Base-by-base conservation (phyloP, 2,329 filamentous ascomycete species). In the Penicillium aurantiogriseum region DNA sequence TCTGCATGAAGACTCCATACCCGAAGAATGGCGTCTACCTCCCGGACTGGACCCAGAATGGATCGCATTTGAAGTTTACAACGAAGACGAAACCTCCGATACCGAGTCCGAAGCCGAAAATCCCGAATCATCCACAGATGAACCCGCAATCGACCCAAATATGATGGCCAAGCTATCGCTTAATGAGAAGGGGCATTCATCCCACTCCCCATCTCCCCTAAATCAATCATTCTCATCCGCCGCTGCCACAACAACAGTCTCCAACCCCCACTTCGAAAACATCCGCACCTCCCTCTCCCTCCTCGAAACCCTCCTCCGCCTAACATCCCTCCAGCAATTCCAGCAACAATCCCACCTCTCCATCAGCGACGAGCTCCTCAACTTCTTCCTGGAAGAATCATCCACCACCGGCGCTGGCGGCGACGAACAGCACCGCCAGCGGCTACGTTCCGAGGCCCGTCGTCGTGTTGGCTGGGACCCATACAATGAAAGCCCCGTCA, bases 261-360 rank as follows among this genome's bases (percentile, higher is more conserved):
- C 74, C 76, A 64, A 88, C 80, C 63, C 76, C 82, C 62, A 66
- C 60, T 81, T 79, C 50, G 77, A 77, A 54, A 74, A 77, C 31
- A 83, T 89, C 64, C 84, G 83, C 53, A 88, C 86, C 1, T 89
- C 85, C 0, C 79, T 91, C 6, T 96, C 92, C 1, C 83, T 96
- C 9, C 84, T 97, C 53, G 92, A 97, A 74, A 94, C 93, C 80
- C 80, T 96, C 33, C 84, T 96, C 46, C 90, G 93, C 42, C 83
- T 97, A 46, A 88, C 89, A 5, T 91, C 91, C 23, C 83, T 96
- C 15, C 92, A 96, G 71, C 91, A 96, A 77, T 96, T 94, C 73
- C 90, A 96, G 71, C 92, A 97, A 79, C 84, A 86, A 40, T 92
- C 90, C 0, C 92, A 96, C 67, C 83, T 96, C n/a, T 85, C 91